Evolutionary conservation across 2,329 filamentous ascomycete genomes (phyloP).

Genomic region (Colletotrichum sp.): DNA sequence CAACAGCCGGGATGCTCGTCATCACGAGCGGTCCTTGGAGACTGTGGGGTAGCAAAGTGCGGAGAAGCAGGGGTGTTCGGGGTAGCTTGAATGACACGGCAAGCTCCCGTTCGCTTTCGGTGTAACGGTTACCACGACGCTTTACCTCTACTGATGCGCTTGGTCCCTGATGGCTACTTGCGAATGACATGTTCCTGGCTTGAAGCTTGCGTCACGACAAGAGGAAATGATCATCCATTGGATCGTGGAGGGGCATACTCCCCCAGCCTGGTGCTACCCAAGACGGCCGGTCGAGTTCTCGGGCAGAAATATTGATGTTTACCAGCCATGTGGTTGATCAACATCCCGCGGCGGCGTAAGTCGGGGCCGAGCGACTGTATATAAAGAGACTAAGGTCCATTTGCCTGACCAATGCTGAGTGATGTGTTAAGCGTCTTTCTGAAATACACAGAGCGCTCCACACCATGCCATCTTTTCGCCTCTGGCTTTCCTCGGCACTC

Average conservation of each 20-base stretch:
- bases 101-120: background rate
- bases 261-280: background rate
- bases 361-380: background rate
- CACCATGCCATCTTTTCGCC: background rate
- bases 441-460: background rate
- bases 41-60: conserved; percentile 14
- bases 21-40: background rate
- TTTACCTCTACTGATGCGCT: background rate
- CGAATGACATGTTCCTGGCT: background rate
- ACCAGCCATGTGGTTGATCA: background rate
- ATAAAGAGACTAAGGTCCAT: background rate
- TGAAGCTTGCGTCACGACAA: background rate
- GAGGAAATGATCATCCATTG: background rate
- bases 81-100: background rate
- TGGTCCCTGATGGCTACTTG: background rate
- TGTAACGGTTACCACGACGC: conserved; percentile 4
- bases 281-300: background rate
- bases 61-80: conserved; percentile 10
- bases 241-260: background rate
- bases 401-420: background rate
- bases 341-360: background rate
- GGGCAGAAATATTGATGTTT: background rate
- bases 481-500: conserved; percentile 7
- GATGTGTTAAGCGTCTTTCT: background rate
- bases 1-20: background rate